phyloP scores from a whole-genome alignment of 2,329 filamentous ascomycete genomes.

The Akanthomyces dipterigenus region DNA sequence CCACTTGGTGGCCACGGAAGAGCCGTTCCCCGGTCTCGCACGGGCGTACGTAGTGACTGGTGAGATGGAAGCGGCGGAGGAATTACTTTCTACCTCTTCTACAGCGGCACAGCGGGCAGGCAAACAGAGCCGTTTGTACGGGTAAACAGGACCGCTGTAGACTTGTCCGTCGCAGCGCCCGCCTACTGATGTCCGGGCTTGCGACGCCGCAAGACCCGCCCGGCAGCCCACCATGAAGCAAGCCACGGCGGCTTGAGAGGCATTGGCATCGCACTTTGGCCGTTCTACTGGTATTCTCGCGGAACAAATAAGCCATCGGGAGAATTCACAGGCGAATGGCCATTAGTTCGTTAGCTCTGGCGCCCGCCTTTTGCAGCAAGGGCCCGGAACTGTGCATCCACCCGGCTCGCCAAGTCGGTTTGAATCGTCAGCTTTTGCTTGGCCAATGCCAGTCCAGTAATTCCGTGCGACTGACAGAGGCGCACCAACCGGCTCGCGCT shows the following conservation, averaged over 20 bases:
- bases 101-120: too few species aligned
- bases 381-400: too few species aligned
- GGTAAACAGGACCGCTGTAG: too few species aligned
- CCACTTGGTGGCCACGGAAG: not conserved
- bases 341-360: too few species aligned
- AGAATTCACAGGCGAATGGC: too few species aligned
- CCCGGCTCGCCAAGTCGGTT: too few species aligned
- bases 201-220: not conserved
- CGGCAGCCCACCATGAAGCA: not conserved
- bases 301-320: too few species aligned
- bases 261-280: not conserved
- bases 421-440: too few species aligned
- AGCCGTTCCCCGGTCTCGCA: not conserved
- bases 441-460: not conserved
- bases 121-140: too few species aligned
- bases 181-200: not conserved
- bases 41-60: not conserved
- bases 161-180: not conserved
- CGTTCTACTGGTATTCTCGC: too few species aligned
- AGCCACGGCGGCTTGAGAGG: not conserved
- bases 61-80: not conserved
- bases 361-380: too few species aligned
- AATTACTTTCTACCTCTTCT: too few species aligned
- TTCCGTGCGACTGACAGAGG: not conserved
- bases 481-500: not conserved